phyloP scores from a whole-genome alignment of 257 asterid species.

The Plantago elongata region DNA sequence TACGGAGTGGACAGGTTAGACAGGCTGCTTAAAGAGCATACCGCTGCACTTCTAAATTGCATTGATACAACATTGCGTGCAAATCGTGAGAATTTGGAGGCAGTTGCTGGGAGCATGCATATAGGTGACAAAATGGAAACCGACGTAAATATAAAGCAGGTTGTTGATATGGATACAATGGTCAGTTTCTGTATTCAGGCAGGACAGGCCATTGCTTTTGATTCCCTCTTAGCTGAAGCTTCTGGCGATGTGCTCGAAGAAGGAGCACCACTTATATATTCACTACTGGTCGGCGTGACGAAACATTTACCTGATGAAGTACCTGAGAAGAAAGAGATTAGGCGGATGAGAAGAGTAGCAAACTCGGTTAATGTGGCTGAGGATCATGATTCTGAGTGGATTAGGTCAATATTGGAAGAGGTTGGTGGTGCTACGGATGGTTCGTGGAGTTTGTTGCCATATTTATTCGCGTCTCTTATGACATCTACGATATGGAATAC shows the following conservation, averaged over 20 bases:
- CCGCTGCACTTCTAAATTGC: constrained; percentile 92
- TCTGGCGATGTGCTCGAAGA: constrained; percentile 72
- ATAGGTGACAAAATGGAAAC: constrained; percentile 75
- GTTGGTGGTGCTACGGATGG: constrained; percentile 91
- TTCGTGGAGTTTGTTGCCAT: constrained; percentile 93
- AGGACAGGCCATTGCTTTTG: constrained; percentile 85
- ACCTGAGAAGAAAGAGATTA: constrained; percentile 82
- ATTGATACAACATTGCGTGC: constrained; percentile 88
- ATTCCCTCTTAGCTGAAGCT: constrained; percentile 83
- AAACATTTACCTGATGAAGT: constrained; percentile 79
- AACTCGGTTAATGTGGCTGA: constrained; percentile 51
- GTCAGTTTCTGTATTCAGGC: constrained; percentile 96
- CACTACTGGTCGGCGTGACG: constrained; percentile 68
- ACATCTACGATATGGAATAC: constrained; percentile 79
- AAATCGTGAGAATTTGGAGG: constrained; percentile 85
- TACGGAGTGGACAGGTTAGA: constrained; percentile 91
- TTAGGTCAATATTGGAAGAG: constrained; percentile 78
- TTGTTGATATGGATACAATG: constrained; percentile 93
- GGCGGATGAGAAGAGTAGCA: constrained; percentile 91
- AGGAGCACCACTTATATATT: constrained; percentile 91
- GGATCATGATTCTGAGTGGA: constrained; percentile 90
- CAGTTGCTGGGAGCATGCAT: constrained; percentile 93
- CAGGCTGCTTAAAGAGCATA: constrained; percentile 90
- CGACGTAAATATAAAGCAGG: constrained; percentile 73
- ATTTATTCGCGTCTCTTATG: constrained; percentile 86